Conservation (phyloP, 768 basidiomycete species). For the Thelephora aurantiotincta region DNA sequence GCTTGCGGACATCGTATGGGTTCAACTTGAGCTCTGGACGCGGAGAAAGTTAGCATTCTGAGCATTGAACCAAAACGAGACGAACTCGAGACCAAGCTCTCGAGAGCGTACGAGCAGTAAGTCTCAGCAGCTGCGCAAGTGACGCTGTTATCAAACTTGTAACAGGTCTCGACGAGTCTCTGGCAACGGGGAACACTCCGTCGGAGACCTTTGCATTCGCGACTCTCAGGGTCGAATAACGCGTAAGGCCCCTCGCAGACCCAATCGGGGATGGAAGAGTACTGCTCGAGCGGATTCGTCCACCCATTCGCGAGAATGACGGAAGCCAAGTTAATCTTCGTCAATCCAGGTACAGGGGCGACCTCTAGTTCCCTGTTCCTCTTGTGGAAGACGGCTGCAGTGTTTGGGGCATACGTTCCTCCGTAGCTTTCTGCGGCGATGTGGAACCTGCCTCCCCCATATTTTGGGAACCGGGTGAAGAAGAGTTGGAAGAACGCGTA, state of each 20-base stretch:
- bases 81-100: slow-evolving; percentile 7
- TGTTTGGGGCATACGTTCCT: slow-evolving; percentile 31
- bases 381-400: slow-evolving; percentile 30
- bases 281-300: slow-evolving; percentile 30
- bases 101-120: slow-evolving; percentile 20
- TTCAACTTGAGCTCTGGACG: slow-evolving; percentile 58
- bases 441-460: slow-evolving; percentile 18
- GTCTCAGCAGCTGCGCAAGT: slow-evolving; percentile 25
- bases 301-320: slow-evolving; percentile 37
- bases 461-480: slow-evolving; percentile 22
- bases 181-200: slow-evolving; percentile 27
- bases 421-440: slow-evolving; percentile 20
- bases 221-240: slow-evolving; percentile 26
- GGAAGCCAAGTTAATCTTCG: slow-evolving; percentile 25
- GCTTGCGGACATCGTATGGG: slow-evolving; percentile 74
- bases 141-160: slow-evolving; percentile 18
- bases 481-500: slow-evolving; percentile 23
- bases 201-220: slow-evolving; percentile 25
- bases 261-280: slow-evolving; percentile 29
- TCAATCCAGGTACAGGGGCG: slow-evolving; percentile 13
- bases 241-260: slow-evolving; percentile 25
- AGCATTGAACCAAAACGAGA: neutral
- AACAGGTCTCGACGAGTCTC: slow-evolving; percentile 26
- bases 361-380: slow-evolving; percentile 19
- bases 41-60: neutral